phyloP scores from a whole-genome alignment of 2,329 filamentous ascomycete species.

The Microsporum audouinii region DNA sequence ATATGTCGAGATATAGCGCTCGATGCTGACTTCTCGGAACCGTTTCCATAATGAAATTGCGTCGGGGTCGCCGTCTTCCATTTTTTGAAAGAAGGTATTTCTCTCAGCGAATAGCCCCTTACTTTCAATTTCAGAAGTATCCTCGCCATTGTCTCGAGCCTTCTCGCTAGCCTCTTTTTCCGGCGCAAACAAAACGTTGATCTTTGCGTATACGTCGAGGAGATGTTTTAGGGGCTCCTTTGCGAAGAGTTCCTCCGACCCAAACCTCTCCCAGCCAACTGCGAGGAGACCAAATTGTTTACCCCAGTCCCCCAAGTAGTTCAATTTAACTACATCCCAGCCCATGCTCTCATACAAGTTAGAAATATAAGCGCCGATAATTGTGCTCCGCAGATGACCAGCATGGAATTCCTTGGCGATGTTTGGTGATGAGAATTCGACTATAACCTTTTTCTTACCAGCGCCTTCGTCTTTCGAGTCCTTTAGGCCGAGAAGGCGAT shows the following conservation, averaged over 20 bases:
- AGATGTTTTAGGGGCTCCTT: constrained; percentile 71
- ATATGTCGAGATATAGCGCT: constrained; percentile 56
- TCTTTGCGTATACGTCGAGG: constrained; percentile 70
- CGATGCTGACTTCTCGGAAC: constrained; percentile 57
- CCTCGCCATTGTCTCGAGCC: constrained; percentile 34
- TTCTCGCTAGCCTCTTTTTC: constrained; percentile 56
- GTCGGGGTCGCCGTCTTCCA: constrained; percentile 54
- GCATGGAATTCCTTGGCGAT: constrained; percentile 75
- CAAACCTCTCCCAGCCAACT: constrained; percentile 63
- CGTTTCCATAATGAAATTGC: constrained; percentile 53
- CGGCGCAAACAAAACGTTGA: constrained; percentile 50
- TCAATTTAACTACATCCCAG: constrained; percentile 60
- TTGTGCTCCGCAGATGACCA: constrained; percentile 63
- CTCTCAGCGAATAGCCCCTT: constrained; percentile 37
- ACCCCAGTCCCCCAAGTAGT: constrained; percentile 71
- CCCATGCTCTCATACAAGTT: constrained; percentile 58
- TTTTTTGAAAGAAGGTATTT: constrained; percentile 51
- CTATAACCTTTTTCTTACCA: constrained; percentile 54
- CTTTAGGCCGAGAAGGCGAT: constrained; percentile 48
- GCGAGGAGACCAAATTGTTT: constrained; percentile 49
- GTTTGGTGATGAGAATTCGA: constrained; percentile 78
- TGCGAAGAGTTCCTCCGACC: constrained; percentile 57
- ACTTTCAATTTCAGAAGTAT: constrained; percentile 34
- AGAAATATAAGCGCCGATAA: constrained; percentile 61
- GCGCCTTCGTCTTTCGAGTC: constrained; percentile 50